phyloP scores from a whole-genome alignment of 75 land plant species.

The Sequoiadendron giganteum region DNA sequence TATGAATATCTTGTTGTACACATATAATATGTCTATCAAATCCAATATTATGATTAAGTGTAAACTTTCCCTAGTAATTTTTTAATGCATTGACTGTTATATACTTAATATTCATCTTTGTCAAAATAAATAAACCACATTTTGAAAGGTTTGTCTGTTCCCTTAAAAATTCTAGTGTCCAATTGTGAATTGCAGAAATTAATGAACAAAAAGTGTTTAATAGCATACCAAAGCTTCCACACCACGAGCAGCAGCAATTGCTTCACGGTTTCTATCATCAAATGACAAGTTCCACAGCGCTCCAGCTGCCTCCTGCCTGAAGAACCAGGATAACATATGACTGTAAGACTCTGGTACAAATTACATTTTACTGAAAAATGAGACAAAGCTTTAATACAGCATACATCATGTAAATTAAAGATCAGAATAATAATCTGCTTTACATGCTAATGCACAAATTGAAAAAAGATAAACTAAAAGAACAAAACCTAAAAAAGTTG shows the following conservation, averaged over 20 bases:
- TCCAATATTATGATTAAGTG: neutral
- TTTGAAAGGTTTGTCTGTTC: neutral
- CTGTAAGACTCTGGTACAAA: neutral
- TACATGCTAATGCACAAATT: neutral
- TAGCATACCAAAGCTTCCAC: conserved; percentile 89
- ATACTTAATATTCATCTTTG: neutral
- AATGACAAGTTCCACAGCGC: conserved; percentile 99
- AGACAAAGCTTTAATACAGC: neutral
- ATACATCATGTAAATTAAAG: neutral
- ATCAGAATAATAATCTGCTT: neutral
- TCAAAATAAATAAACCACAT: neutral
- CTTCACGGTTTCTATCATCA: conserved; percentile 98
- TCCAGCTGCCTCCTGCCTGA: conserved; percentile 99
- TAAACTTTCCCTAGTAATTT: neutral
- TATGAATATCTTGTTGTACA: neutral
- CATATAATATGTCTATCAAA: neutral
- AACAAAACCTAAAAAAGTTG: neutral
- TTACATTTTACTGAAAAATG: neutral
- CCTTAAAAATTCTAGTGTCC: neutral
- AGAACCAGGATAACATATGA: neutral
- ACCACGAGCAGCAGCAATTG: conserved; percentile 97
- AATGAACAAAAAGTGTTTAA: neutral
- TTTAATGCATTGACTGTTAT: neutral
- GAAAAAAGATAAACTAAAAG: neutral
- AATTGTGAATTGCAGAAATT: neutral